These are phyloP conservation scores for Periconia sp. DNA, from an alignment of 2,329 filamentous ascomycete genomes.

Conservation along the genomic window DNA sequence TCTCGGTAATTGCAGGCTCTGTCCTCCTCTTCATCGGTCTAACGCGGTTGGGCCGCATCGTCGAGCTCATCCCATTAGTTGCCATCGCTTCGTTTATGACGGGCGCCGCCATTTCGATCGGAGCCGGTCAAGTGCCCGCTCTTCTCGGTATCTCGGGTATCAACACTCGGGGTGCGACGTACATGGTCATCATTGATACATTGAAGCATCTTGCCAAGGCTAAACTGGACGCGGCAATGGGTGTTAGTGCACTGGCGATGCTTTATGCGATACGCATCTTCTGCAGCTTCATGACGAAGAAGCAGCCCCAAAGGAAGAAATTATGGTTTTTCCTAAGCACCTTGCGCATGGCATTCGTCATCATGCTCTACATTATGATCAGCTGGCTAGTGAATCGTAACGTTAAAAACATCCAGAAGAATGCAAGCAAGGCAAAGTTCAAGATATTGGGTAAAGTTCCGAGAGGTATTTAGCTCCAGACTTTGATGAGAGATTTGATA, in stretches of 20 bases:
- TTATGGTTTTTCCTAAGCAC: constrained; percentile 89
- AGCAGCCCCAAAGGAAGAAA: constrained; percentile 72
- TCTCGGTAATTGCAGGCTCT: constrained; percentile 76
- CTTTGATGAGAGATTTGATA: not conserved
- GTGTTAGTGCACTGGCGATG: constrained; percentile 74
- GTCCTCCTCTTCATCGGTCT: constrained; percentile 82
- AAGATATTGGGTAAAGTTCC: constrained; percentile 75
- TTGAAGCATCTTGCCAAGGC: constrained; percentile 70
- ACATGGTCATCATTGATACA: constrained; percentile 81
- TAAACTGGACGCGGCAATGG: constrained; percentile 80
- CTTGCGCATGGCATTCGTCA: constrained; percentile 86
- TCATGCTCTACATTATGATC: constrained; percentile 87
- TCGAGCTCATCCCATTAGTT: constrained; percentile 89
- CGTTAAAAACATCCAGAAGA: constrained; percentile 56
- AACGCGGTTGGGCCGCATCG: constrained; percentile 80
- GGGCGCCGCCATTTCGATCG: constrained; percentile 88
- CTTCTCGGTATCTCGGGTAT: constrained; percentile 79
- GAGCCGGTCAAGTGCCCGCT: constrained; percentile 76
- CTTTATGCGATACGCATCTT: constrained; percentile 69
- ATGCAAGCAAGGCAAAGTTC: constrained; percentile 63
- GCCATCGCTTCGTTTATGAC: constrained; percentile 98
- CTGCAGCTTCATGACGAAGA: constrained; percentile 68
- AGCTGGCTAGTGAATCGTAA: constrained; percentile 81
- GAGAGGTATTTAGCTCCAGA: constrained; percentile 54
- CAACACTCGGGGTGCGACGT: constrained; percentile 76